Conservation (phyloP, 2,329 filamentous ascomycete species). For the Penicillium sp. region DNA sequence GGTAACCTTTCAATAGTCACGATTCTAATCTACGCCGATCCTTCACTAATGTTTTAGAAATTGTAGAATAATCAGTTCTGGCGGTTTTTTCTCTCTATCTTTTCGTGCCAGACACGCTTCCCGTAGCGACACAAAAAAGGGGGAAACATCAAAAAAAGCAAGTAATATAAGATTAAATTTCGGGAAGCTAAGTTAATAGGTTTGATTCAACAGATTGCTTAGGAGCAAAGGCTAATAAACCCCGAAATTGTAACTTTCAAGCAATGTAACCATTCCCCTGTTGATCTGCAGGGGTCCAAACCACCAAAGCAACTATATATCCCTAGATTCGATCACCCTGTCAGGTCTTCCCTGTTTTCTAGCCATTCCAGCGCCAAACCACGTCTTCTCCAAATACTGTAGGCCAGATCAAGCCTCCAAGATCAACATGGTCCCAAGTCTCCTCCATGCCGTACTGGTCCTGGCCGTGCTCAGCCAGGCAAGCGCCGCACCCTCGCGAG, state of each 20-base stretch:
- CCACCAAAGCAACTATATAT: neutral
- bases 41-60: neutral
- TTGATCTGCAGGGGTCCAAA: conserved; percentile 9
- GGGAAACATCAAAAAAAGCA: no score
- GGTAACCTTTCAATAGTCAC: neutral
- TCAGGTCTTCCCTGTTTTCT: neutral
- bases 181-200: neutral
- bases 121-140: no score
- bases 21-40: neutral
- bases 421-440: conserved; percentile 6
- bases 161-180: neutral
- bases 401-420: neutral
- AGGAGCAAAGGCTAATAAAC: neutral
- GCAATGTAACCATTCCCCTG: conserved; percentile 15
- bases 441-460: conserved; percentile 7
- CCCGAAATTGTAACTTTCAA: conserved; percentile 2
- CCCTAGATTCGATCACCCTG: neutral
- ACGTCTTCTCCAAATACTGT: neutral
- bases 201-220: neutral
- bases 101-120: no score
- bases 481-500: conserved; percentile 1
- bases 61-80: no score
- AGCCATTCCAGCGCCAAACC: neutral
- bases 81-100: no score
- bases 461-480: conserved; percentile 1